Conservation (phyloP, 2,329 filamentous ascomycete species). For the Aspergillus hiratsukae region DNA sequence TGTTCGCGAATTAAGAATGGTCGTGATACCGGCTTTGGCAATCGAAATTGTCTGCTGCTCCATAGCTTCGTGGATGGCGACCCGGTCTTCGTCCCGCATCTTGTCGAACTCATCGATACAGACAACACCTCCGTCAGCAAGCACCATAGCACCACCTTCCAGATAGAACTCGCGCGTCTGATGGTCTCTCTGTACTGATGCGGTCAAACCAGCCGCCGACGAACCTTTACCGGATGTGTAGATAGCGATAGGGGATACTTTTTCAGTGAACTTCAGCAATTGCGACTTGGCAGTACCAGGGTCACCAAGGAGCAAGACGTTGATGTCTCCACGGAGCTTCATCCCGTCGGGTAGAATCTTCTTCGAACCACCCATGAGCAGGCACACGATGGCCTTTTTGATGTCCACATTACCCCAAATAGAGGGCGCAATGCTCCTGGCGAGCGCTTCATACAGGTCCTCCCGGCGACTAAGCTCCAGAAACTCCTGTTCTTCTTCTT, state of each 20-base stretch:
- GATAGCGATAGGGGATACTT: slow-evolving; percentile 91
- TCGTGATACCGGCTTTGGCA: slow-evolving; percentile 96
- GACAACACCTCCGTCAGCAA: slow-evolving; percentile 93
- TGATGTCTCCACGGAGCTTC: slow-evolving; percentile 96
- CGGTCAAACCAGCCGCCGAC: slow-evolving; percentile 93
- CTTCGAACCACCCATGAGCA: slow-evolving; percentile 91
- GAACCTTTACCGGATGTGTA: slow-evolving; percentile 99
- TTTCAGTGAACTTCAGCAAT: slow-evolving; percentile 93
- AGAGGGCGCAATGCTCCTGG: slow-evolving; percentile 89
- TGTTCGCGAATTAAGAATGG: slow-evolving; percentile 91
- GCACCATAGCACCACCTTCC: slow-evolving; percentile 96
- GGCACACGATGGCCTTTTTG: slow-evolving; percentile 93
- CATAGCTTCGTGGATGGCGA: slow-evolving; percentile 99
- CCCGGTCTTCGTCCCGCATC: slow-evolving; percentile 96
- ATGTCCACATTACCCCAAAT: slow-evolving; percentile 97
- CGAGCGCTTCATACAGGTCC: slow-evolving; percentile 87
- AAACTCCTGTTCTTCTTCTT: slow-evolving; percentile 97
- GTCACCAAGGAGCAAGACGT: slow-evolving; percentile 92
- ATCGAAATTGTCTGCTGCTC: slow-evolving; percentile 99
- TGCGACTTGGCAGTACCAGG: slow-evolving; percentile 98
- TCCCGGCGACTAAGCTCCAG: slow-evolving; percentile 82
- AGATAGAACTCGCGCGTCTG: slow-evolving; percentile 94
- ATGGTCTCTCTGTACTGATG: slow-evolving; percentile 89
- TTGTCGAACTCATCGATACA: slow-evolving; percentile 99
- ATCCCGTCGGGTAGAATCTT: slow-evolving; percentile 97